Base-by-base conservation (phyloP, 2,329 filamentous ascomycete species). In the Blastomyces parvus region DNA sequence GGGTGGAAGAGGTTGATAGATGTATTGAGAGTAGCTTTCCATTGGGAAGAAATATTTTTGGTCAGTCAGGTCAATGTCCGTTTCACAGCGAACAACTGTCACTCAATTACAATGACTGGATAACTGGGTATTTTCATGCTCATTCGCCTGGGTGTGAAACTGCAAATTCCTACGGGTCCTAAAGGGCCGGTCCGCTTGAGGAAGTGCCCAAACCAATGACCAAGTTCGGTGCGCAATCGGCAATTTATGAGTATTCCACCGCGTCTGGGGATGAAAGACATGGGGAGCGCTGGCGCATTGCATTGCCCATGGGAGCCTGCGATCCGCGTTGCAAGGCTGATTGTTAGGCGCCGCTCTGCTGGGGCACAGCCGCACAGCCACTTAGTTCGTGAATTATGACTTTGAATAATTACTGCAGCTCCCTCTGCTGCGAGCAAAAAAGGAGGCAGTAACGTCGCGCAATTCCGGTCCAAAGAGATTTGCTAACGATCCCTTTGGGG, bases 1-100 rank as follows among this genome's bases (percentile, higher is more conserved):
- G 13, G 44, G 14, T 38, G 59, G 59, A 53, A 61, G 59, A 36
- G 59, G 59, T 25, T 61, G 50, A 55, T 61, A 61, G 11, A n/a
- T 38, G n/a, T 36, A 55, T 50, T 38, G 42, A 53, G 30, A 8
- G 38, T 5, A 46, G 40, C 22, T 46, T 13, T 59, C 57, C 57
- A 59, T 59, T 14, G 53, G 53, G n/a, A 46, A 30, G 5, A 25
- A 44, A 7, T 17, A 6, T 5, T 33, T 59, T 25, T 14, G 30
- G 19, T n/a, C 36, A 30, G 57, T 25, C 6, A 33, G 27, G n/a
- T 27, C 3, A 14, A 14, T 14, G 9, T 13, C 25, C 22, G 22
- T 50, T 50, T 27, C 46, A 27, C n/a, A 50, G 46, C 1, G 22
- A 25, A 8, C 30, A 30, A 5, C 30, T 30, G 30, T 30, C 30